Percentiles rank a stretch among this genome's conserved stretches.
phyloP scores from a whole-genome alignment of 768 basidiomycete species.

The Symmetrospora coprosmae region DNA sequence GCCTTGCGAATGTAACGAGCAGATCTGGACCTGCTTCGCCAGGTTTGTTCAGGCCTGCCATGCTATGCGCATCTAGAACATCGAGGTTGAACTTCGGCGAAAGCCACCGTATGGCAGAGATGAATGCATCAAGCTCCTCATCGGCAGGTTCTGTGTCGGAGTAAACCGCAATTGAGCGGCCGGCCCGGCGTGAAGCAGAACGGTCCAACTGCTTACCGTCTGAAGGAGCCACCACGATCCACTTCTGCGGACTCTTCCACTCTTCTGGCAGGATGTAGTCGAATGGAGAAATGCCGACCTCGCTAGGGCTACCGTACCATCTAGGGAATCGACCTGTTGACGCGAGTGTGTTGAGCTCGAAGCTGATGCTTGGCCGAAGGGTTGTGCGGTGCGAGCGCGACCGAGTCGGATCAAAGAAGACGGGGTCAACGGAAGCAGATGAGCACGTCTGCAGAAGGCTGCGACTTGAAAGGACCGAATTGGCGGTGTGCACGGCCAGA shows the following conservation, averaged over 20 bases:
- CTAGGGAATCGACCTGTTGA: background rate
- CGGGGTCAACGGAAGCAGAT: background rate
- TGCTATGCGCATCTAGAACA: background rate
- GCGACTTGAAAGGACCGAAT: background rate
- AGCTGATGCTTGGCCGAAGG: background rate
- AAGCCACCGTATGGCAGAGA: too few relatives aligned
- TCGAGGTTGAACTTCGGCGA: background rate
- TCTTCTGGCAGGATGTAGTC: conserved; percentile 9
- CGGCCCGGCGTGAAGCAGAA: too few relatives aligned
- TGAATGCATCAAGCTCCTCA: too few relatives aligned
- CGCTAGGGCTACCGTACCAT: conserved; percentile 6
- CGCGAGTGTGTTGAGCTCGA: background rate
- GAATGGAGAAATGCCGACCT: conserved; percentile 10
- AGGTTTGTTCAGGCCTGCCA: background rate
- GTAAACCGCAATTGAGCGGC: too few relatives aligned
- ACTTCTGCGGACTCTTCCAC: background rate
- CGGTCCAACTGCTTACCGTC: too few relatives aligned
- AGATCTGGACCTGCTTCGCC: background rate
- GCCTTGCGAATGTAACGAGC: background rate
- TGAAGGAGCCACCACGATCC: background rate
- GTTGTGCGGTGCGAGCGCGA: background rate
- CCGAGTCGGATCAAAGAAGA: background rate
- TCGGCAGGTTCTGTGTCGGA: too few relatives aligned
- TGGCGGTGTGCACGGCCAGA: too few relatives aligned
- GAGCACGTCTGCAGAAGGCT: background rate